Evolutionary conservation across 2,329 filamentous ascomycete genomes (phyloP).

Genomic region (Pseudogymnoascus sp.): DNA sequence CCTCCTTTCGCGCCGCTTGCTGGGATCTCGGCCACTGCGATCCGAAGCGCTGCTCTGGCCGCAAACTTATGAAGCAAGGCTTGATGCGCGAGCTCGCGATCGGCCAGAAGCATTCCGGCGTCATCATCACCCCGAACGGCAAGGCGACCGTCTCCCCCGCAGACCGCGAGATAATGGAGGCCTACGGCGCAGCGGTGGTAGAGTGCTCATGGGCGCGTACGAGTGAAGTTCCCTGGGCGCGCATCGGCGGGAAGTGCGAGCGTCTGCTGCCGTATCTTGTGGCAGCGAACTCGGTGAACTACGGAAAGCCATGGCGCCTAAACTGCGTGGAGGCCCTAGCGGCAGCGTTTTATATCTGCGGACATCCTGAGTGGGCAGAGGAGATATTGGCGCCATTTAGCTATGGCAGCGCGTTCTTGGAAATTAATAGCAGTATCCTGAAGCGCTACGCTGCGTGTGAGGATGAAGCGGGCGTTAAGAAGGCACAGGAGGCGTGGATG

Average conservation of each 20-base stretch:
- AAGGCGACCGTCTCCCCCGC: constrained; percentile 77
- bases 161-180: constrained; percentile 71
- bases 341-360: constrained; percentile 87
- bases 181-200: constrained; percentile 88
- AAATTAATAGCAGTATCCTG: constrained; percentile 78
- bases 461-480: constrained; percentile 75
- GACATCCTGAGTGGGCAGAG: constrained; percentile 82
- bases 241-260: constrained; percentile 90
- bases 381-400: constrained; percentile 75
- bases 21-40: constrained; percentile 99
- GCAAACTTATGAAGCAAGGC: constrained; percentile 83
- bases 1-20: constrained; percentile 80
- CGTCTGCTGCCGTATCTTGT: constrained; percentile 87
- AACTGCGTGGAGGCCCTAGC: constrained; percentile 95
- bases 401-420: constrained; percentile 79
- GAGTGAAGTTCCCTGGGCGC: constrained; percentile 79
- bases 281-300: constrained; percentile 94
- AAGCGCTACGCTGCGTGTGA: constrained; percentile 77
- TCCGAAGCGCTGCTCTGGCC: constrained; percentile 91
- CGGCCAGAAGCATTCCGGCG: constrained; percentile 82
- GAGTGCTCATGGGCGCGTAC: constrained; percentile 96
- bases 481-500: constrained; percentile 79
- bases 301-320: constrained; percentile 86
- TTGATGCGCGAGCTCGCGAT: constrained; percentile 89
- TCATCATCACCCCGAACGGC: constrained; percentile 92